Evolutionary conservation across 441 rosid genomes (phyloP).

Genomic region (Pelargonium australe): DNA sequence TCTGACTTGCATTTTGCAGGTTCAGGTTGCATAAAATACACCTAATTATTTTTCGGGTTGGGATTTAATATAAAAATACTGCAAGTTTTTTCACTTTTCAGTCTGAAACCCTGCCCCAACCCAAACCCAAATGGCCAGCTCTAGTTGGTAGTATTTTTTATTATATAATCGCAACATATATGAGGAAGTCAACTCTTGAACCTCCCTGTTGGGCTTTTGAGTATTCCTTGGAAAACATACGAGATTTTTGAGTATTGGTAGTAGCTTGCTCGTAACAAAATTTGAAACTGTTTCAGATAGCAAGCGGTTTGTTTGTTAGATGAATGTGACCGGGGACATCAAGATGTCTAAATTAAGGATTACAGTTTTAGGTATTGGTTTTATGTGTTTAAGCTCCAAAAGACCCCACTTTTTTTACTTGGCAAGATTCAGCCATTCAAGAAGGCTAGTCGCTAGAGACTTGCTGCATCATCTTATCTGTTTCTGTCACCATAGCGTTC

Average conservation of each 20-base stretch:
- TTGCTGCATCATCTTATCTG: constrained; percentile 9
- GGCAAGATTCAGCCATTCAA: neutral
- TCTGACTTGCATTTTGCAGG: too few relatives aligned
- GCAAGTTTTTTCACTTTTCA: too few relatives aligned
- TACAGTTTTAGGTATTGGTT: neutral
- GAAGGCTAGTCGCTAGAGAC: neutral
- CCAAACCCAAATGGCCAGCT: too few relatives aligned
- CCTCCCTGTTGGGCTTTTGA: neutral
- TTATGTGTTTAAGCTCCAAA: neutral
- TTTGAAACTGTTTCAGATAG: neutral
- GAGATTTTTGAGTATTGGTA: neutral
- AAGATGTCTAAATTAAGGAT: neutral
- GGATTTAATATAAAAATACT: too few relatives aligned
- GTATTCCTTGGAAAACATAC: neutral
- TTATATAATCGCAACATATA: neutral
- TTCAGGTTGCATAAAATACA: too few relatives aligned
- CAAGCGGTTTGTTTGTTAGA: neutral
- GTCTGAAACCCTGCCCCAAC: too few relatives aligned
- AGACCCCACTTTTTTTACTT: constrained; percentile 1
- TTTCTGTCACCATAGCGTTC: neutral
- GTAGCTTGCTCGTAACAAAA: neutral
- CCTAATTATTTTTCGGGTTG: too few relatives aligned
- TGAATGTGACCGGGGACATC: neutral
- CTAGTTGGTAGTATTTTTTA: neutral
- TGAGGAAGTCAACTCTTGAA: neutral